Evolutionary conservation across 441 rosid genomes (phyloP).

Genomic region (Erysimum cheiri): DNA sequence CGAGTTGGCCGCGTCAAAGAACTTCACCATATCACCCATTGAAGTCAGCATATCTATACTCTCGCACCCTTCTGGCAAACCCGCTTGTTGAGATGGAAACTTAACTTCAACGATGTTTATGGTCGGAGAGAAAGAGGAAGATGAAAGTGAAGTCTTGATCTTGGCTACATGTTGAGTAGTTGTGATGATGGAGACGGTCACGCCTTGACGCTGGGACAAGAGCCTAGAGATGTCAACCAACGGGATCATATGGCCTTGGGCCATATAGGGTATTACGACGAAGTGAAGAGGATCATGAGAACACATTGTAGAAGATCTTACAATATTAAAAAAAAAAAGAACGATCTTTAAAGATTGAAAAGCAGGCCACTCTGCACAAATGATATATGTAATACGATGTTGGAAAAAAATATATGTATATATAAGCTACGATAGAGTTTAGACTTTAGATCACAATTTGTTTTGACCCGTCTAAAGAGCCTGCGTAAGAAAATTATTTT

Average conservation of each 20-base stretch:
- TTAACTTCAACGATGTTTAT: conserved; percentile 41
- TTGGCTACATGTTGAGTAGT: conserved; percentile 48
- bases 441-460: conserved; percentile 17
- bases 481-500: background rate
- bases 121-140: conserved; percentile 29
- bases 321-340: background rate
- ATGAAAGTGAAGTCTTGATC: conserved; percentile 39
- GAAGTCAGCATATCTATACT: conserved; percentile 49
- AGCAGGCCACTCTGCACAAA: conserved; percentile 8
- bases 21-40: conserved; percentile 31
- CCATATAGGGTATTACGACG: conserved; percentile 45
- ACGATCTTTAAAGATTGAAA: background rate
- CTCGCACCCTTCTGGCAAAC: conserved; percentile 50
- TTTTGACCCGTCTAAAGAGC: conserved; percentile 30
- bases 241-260: conserved; percentile 50
- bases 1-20: conserved; percentile 39
- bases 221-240: conserved; percentile 42
- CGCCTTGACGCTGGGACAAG: conserved; percentile 47
- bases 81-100: conserved; percentile 42
- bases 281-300: conserved; percentile 42
- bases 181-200: conserved; percentile 46
- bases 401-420: background rate
- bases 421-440: conserved; percentile 16
- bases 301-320: conserved; percentile 32
- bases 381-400: background rate